A percentile compares a stretch with the other conserved stretches of the same genome.
Evolutionary conservation across 2,329 filamentous ascomycete genomes (phyloP).

Genomic region (Nothopassalora personata): DNA sequence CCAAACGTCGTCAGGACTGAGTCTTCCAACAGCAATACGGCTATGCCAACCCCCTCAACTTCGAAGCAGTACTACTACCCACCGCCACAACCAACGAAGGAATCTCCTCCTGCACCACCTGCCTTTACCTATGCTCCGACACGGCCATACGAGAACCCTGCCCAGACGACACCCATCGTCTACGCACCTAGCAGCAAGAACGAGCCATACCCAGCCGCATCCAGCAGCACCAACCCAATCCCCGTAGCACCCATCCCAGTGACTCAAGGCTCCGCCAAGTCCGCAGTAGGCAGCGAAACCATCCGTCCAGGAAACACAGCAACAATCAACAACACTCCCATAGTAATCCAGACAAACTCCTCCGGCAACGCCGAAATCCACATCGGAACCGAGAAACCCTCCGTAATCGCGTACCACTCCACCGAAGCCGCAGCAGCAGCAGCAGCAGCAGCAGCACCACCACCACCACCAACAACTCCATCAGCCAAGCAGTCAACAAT

Average conservation of each 20-base stretch:
- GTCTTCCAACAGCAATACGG: neutral
- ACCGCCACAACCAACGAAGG: neutral
- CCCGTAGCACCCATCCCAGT: neutral
- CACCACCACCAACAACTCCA: neutral
- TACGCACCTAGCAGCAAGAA: neutral
- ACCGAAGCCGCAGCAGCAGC: neutral
- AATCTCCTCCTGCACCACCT: neutral
- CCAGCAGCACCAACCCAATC: neutral
- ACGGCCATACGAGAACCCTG: neutral
- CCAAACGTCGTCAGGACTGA: neutral
- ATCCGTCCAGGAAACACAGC: no score
- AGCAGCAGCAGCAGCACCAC: neutral
- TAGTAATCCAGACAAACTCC: no score
- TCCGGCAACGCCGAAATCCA: no score
- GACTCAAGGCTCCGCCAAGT: neutral
- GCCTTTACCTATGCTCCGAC: slow-evolving; percentile 7
- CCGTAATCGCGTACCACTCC: slow-evolving; percentile 2
- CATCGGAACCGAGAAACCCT: neutral
- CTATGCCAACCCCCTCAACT: neutral
- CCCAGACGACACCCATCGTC: neutral
- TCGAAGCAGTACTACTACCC: neutral
- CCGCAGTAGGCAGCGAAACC: no score
- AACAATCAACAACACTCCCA: no score
- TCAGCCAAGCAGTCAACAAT: neutral
- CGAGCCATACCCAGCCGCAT: neutral